Evolutionary conservation across 2,329 filamentous ascomycete genomes (phyloP).

Genomic region (Aureobasidium melanogenum): DNA sequence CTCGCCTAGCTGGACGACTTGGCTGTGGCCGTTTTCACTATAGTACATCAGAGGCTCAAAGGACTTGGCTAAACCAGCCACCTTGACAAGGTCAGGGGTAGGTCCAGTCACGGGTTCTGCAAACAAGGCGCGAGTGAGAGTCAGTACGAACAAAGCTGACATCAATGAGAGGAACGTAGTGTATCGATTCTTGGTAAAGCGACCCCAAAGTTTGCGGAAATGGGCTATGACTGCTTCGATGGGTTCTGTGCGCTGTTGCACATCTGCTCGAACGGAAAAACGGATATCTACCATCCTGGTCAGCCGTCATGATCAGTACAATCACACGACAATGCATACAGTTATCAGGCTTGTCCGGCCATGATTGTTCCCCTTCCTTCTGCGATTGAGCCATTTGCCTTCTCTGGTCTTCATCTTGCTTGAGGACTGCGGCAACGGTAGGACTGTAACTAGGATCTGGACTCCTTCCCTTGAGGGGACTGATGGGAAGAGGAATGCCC

Average conservation of each 20-base stretch:
- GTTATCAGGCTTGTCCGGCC: conserved; percentile 19
- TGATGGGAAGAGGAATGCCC: conserved; percentile 49
- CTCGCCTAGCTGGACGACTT: conserved; percentile 81
- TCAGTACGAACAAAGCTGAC: conserved; percentile 55
- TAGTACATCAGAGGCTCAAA: conserved; percentile 95
- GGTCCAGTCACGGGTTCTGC: conserved; percentile 58
- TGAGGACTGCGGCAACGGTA: conserved; percentile 4
- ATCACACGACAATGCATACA: conserved; percentile 22
- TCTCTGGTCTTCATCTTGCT: conserved; percentile 11
- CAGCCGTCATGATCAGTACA: conserved; percentile 14
- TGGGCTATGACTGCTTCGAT: conserved; percentile 65
- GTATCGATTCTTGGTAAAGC: conserved; percentile 59
- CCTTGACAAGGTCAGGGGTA: conserved; percentile 79
- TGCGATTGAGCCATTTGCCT: background rate
- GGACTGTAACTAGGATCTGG: conserved; percentile 20
- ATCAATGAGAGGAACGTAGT: conserved; percentile 56
- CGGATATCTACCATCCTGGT: conserved; percentile 58
- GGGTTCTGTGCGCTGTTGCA: conserved; percentile 77
- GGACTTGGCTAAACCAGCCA: conserved; percentile 78
- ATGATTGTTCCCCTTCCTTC: conserved; percentile 1
- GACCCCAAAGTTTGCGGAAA: conserved; percentile 50
- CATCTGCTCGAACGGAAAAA: conserved; percentile 78
- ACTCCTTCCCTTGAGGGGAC: conserved; percentile 34
- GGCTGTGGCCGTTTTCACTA: conserved; percentile 77
- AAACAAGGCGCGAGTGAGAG: conserved; percentile 57